A percentile compares a stretch with the other conserved stretches of the same genome.
Conservation (phyloP, 1,284 basidiomycete genomes). For the Pulchroboletus neoregius region DNA sequence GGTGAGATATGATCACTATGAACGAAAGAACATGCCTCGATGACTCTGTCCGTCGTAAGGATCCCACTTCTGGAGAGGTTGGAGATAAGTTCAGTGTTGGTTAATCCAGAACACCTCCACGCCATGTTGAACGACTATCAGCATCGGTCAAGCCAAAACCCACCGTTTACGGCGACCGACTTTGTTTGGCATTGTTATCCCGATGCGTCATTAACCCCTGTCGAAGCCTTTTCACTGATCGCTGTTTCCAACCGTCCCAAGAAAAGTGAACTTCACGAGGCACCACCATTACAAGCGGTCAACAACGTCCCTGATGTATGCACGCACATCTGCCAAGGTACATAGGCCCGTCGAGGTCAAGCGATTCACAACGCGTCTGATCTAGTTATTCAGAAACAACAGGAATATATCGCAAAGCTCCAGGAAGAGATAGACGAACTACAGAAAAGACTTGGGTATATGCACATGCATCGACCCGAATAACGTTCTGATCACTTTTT, state of each 20-base stretch:
- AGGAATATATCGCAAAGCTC: slow-evolving; percentile 48
- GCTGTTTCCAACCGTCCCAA: too few relatives aligned
- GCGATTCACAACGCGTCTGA: background rate
- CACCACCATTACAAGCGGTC: background rate
- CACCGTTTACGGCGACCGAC: background rate
- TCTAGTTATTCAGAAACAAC: slow-evolving; percentile 46
- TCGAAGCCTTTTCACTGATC: background rate
- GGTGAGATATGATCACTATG: background rate
- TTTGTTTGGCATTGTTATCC: slow-evolving; percentile 18
- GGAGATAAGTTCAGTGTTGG: slow-evolving; percentile 67
- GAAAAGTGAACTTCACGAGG: too few relatives aligned
- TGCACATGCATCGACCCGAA: slow-evolving; percentile 4
- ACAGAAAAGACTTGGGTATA: slow-evolving; percentile 54
- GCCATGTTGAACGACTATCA: slow-evolving; percentile 52
- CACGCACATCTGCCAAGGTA: slow-evolving; percentile 32
- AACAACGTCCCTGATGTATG: slow-evolving; percentile 24
- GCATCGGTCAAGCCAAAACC: background rate
- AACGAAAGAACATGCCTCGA: slow-evolving; percentile 35
- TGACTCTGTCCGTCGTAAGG: slow-evolving; percentile 51
- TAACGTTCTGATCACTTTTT: slow-evolving; percentile 1
- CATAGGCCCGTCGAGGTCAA: background rate
- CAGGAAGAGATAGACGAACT: slow-evolving; percentile 51
- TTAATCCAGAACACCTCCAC: slow-evolving; percentile 69
- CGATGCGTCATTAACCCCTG: slow-evolving; percentile 6
- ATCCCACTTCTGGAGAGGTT: slow-evolving; percentile 61